Conservation (phyloP, 2,329 filamentous ascomycete species). For the Clonostachys byssicola region DNA sequence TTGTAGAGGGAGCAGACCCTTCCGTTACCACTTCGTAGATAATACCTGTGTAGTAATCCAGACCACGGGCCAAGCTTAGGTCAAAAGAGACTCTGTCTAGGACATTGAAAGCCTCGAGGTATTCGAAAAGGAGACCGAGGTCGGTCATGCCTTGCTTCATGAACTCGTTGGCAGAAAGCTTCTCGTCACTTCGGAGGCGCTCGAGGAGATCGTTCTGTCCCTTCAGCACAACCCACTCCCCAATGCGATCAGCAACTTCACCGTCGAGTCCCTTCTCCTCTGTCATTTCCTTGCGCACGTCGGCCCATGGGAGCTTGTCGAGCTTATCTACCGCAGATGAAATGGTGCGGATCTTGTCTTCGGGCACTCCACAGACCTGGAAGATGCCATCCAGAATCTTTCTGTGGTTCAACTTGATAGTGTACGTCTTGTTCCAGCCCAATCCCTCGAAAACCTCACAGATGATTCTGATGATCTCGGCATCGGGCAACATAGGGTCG, state of each 20-base stretch:
- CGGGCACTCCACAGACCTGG: constrained; percentile 82
- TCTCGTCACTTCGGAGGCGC: constrained; percentile 62
- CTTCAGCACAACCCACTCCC: constrained; percentile 76
- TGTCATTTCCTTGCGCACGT: constrained; percentile 89
- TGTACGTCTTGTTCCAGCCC: constrained; percentile 69
- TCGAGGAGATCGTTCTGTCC: constrained; percentile 72
- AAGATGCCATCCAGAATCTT: constrained; percentile 93
- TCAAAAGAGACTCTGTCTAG: constrained; percentile 80
- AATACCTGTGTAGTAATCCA: constrained; percentile 90
- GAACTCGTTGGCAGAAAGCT: constrained; percentile 65
- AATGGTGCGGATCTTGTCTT: constrained; percentile 83
- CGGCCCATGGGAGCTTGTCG: constrained; percentile 86
- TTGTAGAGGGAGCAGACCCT: constrained; percentile 57
- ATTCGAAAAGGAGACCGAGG: constrained; percentile 75
- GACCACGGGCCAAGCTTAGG: constrained; percentile 80
- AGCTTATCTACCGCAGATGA: constrained; percentile 94
- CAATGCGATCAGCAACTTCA: constrained; percentile 81
- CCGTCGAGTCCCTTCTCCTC: constrained; percentile 80
- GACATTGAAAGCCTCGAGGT: constrained; percentile 73
- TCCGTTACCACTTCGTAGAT: constrained; percentile 89
- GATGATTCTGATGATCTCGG: constrained; percentile 81
- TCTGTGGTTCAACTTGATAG: constrained; percentile 92
- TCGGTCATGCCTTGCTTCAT: constrained; percentile 79
- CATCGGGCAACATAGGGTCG: constrained; percentile 89
- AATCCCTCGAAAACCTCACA: constrained; percentile 82